Percentiles rank a stretch among this genome's conserved stretches.
Evolutionary conservation across 2,329 filamentous ascomycete species (phyloP).

Genomic region (Aureobasidium musti): DNA sequence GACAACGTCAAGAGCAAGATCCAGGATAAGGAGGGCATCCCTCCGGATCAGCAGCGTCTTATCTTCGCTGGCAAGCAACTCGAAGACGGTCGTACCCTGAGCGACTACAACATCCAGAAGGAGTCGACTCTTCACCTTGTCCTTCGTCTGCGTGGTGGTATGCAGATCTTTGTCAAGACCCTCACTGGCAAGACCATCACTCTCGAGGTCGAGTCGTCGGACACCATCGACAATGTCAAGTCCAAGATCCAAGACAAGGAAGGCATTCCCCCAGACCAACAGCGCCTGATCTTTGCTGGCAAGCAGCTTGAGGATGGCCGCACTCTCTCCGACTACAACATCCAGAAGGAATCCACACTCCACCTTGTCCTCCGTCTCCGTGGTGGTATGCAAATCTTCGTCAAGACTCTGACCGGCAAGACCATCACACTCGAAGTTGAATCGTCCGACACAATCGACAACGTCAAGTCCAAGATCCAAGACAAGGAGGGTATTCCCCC

Average conservation of each 20-base stretch:
- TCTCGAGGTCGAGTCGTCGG: constrained; percentile 81
- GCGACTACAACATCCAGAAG: constrained; percentile 90
- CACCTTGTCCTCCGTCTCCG: constrained; percentile 94
- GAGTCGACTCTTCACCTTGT: constrained; percentile 68
- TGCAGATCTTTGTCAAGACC: constrained; percentile 60
- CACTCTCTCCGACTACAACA: constrained; percentile 93
- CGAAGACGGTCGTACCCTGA: constrained; percentile 87
- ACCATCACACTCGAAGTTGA: constrained; percentile 99
- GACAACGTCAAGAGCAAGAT: constrained; percentile 98
- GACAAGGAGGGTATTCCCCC: constrained; percentile 98
- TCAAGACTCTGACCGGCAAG: constrained; percentile 99
- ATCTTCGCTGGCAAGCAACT: constrained; percentile 97
- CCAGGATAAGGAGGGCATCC: constrained; percentile 96
- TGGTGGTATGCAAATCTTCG: constrained; percentile 81
- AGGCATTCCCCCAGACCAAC: constrained; percentile 91
- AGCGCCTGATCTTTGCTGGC: constrained; percentile 88
- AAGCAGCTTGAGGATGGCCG: constrained; percentile 94
- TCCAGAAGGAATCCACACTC: constrained; percentile 85
- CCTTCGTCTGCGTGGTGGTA: constrained; percentile 64
- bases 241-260: constrained; percentile 79
- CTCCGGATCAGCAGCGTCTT: constrained; percentile 91
- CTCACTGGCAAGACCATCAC: constrained; percentile 89
- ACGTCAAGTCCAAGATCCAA: constrained; percentile 99
- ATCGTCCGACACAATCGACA: constrained; percentile 98
- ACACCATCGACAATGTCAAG: constrained; percentile 95